phyloP scores from a whole-genome alignment of 116 monocot genomes.

The Iris pallida region DNA sequence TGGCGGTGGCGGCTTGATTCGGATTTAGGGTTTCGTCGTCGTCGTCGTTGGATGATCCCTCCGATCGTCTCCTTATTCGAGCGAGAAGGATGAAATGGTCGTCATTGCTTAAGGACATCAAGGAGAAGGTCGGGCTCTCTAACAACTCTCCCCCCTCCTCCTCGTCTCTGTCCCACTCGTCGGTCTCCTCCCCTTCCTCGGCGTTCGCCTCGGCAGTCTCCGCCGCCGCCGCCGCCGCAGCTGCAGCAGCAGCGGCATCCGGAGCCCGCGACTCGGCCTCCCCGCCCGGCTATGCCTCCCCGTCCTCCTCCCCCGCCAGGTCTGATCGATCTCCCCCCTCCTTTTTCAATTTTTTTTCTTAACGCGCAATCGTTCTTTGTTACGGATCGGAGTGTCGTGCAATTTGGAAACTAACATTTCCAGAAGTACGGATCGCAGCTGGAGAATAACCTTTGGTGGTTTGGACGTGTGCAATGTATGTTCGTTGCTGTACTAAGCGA shows the following conservation, averaged over 20 bases:
- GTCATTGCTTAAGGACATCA: slow-evolving; percentile 64
- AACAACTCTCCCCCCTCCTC: not conserved
- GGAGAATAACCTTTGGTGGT: too few species aligned
- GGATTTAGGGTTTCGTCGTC: too few species aligned
- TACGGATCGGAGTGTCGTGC: too few species aligned
- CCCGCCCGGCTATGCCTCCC: slow-evolving; percentile 23
- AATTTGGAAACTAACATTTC: too few species aligned
- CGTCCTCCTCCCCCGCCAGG: slow-evolving; percentile 42
- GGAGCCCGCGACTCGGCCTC: slow-evolving; percentile 14
- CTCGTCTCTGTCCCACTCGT: slow-evolving; percentile 2
- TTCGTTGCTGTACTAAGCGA: too few species aligned
- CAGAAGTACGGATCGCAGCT: too few species aligned
- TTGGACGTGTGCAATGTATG: too few species aligned
- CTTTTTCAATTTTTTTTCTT: too few species aligned
- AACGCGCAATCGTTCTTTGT: too few species aligned
- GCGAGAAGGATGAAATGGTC: slow-evolving; percentile 58
- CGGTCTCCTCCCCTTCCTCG: slow-evolving; percentile 12
- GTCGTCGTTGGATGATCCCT: too few species aligned
- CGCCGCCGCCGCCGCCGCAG: not conserved
- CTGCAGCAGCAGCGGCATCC: slow-evolving; percentile 4
- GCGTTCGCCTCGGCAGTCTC: not conserved
- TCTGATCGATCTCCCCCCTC: slow-evolving; percentile 7
- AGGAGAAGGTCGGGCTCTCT: slow-evolving; percentile 44
- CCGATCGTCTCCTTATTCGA: too few species aligned
- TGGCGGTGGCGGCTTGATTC: too few species aligned